Conservation (phyloP, 1,284 basidiomycete species). For the Cutaneotrichosporon sp. region DNA sequence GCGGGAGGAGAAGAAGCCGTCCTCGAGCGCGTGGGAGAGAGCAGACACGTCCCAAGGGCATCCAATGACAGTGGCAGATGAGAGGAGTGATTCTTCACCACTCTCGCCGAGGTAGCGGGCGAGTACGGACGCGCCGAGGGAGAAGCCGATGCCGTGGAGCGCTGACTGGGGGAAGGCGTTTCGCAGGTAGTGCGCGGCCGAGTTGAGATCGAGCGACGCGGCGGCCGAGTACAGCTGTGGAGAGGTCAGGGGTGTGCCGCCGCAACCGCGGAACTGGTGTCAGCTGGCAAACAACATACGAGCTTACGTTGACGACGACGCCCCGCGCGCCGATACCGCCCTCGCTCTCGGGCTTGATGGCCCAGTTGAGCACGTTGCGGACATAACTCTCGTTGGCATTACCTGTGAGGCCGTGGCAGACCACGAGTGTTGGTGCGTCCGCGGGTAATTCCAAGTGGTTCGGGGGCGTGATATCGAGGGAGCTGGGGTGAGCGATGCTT, state of each 20-base stretch:
- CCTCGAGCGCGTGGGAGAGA: constrained; percentile 58
- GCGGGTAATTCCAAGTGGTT: constrained; percentile 59
- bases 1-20: constrained; percentile 64
- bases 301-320: constrained; percentile 71
- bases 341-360: constrained; percentile 62
- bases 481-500: constrained; percentile 61
- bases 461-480: constrained; percentile 55
- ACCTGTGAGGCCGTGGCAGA: constrained; percentile 79
- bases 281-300: neutral
- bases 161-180: constrained; percentile 74
- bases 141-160: constrained; percentile 86
- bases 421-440: constrained; percentile 74
- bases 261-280: constrained; percentile 76
- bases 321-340: constrained; percentile 84
- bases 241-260: constrained; percentile 69
- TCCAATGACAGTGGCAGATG: constrained; percentile 72
- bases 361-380: constrained; percentile 70
- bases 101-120: constrained; percentile 90
- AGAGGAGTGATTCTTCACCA: constrained; percentile 71
- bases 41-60: constrained; percentile 57
- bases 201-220: constrained; percentile 80
- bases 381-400: constrained; percentile 89
- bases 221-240: constrained; percentile 77
- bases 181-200: constrained; percentile 74
- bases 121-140: constrained; percentile 87